These are phyloP conservation scores for Talaromyces sp. DNA, from an alignment of 2,329 filamentous ascomycete species.

Conservation along the genomic window DNA sequence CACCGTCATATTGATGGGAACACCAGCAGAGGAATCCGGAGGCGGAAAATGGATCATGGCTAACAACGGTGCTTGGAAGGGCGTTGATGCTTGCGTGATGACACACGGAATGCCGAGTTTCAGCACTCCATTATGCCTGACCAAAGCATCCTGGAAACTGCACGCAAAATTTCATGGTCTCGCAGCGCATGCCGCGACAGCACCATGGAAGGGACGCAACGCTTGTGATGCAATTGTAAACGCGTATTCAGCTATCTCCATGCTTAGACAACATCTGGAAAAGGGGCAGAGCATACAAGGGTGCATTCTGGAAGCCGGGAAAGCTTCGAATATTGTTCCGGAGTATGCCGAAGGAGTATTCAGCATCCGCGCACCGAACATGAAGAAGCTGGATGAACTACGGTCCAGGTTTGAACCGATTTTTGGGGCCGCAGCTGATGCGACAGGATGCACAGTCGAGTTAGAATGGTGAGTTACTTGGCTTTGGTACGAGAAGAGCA, in stretches of 20 bases:
- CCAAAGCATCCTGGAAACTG: constrained; percentile 16
- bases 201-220: constrained; percentile 51
- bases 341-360: constrained; percentile 40
- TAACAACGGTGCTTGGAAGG: constrained; percentile 34
- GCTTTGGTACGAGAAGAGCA: background rate
- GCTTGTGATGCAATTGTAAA: constrained; percentile 50
- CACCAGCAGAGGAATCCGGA: constrained; percentile 25
- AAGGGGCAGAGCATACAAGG: constrained; percentile 45
- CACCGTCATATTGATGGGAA: constrained; percentile 24
- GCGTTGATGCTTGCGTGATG: constrained; percentile 34
- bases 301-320: constrained; percentile 47
- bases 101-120: constrained; percentile 25
- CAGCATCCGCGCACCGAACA: constrained; percentile 34
- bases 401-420: constrained; percentile 14
- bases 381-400: constrained; percentile 27
- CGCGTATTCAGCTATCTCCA: constrained; percentile 34
- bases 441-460: constrained; percentile 18
- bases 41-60: constrained; percentile 33
- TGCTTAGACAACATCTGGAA: constrained; percentile 49
- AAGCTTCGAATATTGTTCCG: constrained; percentile 51
- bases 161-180: constrained; percentile 39
- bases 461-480: constrained; percentile 7
- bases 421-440: constrained; percentile 18
- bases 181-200: constrained; percentile 48
- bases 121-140: constrained; percentile 8